A percentile compares a stretch with the other conserved stretches of the same genome.
These are phyloP conservation scores for Flaveria linearis DNA, from an alignment of 129 eudicot species.

Conservation along the genomic window DNA sequence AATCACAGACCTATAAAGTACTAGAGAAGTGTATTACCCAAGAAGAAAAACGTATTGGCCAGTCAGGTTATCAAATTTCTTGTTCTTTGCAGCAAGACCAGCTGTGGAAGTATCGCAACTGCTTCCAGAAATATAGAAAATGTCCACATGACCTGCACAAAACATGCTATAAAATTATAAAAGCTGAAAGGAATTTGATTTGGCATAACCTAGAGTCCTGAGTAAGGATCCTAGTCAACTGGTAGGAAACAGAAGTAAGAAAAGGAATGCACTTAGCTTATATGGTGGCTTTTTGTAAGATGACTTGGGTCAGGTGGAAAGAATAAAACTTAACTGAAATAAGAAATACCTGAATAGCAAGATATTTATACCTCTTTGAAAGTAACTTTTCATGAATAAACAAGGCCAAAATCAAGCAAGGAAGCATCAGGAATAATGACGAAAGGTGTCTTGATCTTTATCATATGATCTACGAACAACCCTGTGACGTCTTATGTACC, in stretches of 20 bases:
- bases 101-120: constrained; percentile 93
- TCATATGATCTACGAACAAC: constrained; percentile 88
- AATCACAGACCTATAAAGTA: neutral
- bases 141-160: constrained; percentile 80
- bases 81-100: constrained; percentile 89
- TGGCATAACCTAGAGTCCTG: constrained; percentile 14
- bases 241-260: neutral
- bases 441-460: constrained; percentile 91
- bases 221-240: neutral
- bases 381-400: constrained; percentile 67
- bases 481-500: constrained; percentile 90
- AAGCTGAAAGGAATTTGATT: neutral
- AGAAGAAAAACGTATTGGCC: constrained; percentile 90
- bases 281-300: neutral
- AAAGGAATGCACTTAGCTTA: constrained; percentile 1
- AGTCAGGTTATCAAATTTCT: constrained; percentile 88
- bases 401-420: constrained; percentile 70
- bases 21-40: constrained; percentile 51
- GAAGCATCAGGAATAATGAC: constrained; percentile 76
- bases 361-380: constrained; percentile 65
- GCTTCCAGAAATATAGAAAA: constrained; percentile 88
- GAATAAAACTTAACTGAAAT: neutral
- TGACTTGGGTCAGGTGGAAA: neutral
- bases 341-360: constrained; percentile 13
- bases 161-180: neutral